phyloP scores from a whole-genome alignment of 441 rosid genomes.

The Dalechampia spathulata region DNA sequence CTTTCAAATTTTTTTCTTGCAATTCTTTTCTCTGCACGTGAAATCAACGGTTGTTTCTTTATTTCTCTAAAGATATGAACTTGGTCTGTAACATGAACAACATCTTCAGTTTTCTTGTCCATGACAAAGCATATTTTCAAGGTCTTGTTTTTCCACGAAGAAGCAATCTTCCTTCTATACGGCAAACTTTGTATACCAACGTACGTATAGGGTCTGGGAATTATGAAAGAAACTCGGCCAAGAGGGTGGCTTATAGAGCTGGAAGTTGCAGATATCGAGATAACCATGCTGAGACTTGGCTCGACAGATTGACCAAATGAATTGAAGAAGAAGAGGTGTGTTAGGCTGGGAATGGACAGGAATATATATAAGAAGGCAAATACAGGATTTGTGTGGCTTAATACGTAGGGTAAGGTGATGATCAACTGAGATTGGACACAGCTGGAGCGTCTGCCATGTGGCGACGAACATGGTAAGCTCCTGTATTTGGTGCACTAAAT shows the following conservation, averaged over 20 bases:
- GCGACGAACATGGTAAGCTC: no score
- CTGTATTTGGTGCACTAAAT: no score
- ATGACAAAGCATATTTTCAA: constrained; percentile 12
- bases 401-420: no score
- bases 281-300: constrained; percentile 17
- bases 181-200: neutral
- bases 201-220: neutral
- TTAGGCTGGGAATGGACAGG: neutral
- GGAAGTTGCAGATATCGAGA: constrained; percentile 18
- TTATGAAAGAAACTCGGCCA: neutral
- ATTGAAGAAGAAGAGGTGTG: no score
- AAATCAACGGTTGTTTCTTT: neutral
- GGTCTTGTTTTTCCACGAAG: constrained; percentile 9
- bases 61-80: neutral
- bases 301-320: neutral
- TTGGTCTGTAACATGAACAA: neutral
- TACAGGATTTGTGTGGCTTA: no score
- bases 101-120: constrained; percentile 13
- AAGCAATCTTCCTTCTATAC: neutral
- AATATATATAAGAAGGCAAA: no score
- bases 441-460: no score
- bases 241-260: neutral
- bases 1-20: constrained; percentile 37
- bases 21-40: constrained; percentile 15
- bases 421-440: no score